These are phyloP conservation scores for Tetradesmus obliquus DNA, from an alignment of 139 green algal species.

Conservation along the genomic window DNA sequence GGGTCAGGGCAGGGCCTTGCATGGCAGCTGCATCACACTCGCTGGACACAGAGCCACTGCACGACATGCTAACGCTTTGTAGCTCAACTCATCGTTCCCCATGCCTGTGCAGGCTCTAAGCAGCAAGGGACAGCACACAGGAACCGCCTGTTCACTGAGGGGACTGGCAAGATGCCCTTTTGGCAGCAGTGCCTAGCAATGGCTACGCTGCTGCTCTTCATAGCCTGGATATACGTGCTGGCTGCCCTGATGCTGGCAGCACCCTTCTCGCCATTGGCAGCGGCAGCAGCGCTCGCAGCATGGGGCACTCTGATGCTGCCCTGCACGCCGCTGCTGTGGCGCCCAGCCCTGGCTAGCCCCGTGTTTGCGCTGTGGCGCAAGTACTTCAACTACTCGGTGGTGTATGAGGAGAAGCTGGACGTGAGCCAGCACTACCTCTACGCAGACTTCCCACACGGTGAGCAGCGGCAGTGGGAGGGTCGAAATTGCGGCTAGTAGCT, in stretches of 20 bases:
- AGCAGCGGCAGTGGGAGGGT: background rate
- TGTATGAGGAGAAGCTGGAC: slow-evolving; percentile 35
- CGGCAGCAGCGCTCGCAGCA: background rate
- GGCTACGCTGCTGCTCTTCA: slow-evolving; percentile 22
- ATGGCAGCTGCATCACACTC: background rate
- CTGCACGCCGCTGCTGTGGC: slow-evolving; percentile 4
- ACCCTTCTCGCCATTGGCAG: background rate
- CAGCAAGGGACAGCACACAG: background rate
- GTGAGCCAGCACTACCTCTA: slow-evolving; percentile 36
- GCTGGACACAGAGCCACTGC: background rate
- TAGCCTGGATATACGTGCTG: slow-evolving; percentile 38
- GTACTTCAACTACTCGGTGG: slow-evolving; percentile 46
- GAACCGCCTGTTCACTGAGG: slow-evolving; percentile 21
- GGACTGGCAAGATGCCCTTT: background rate
- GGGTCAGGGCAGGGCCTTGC: background rate
- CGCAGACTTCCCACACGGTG: slow-evolving; percentile 46
- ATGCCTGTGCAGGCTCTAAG: background rate
- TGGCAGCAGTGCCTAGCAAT: slow-evolving; percentile 28
- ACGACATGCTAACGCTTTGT: background rate
- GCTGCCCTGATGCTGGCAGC: background rate
- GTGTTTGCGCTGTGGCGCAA: slow-evolving; percentile 32
- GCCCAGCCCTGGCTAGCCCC: background rate
- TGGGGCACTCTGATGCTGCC: slow-evolving; percentile 39
- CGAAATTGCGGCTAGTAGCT: background rate
- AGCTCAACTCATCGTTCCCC: background rate